phyloP scores from a whole-genome alignment of 208 protist species.

The Leptomonas pyrrhocoris region DNA sequence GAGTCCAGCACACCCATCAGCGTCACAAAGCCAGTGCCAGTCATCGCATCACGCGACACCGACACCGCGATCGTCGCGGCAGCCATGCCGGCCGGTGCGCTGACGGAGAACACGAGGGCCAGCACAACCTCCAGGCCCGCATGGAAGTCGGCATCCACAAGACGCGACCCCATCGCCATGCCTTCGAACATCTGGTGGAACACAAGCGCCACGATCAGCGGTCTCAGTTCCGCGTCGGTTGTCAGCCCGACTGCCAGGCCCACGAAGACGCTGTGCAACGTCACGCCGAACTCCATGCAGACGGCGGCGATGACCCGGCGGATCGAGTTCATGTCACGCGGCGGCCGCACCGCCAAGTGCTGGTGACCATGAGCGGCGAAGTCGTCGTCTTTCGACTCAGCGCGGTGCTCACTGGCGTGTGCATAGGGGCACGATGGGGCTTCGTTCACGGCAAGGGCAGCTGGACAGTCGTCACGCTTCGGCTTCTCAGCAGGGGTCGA shows the following conservation, averaged over 20 bases:
- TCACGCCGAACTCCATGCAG: slow-evolving; percentile 40
- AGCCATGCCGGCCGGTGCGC: slow-evolving; percentile 49
- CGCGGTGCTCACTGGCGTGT: background rate
- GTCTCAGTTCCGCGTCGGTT: slow-evolving; percentile 44
- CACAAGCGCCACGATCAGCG: slow-evolving; percentile 59
- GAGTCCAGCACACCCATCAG: slow-evolving; percentile 53
- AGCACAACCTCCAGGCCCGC: slow-evolving; percentile 37
- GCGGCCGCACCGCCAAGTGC: slow-evolving; percentile 27
- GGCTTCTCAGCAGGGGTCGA: background rate
- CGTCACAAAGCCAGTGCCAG: slow-evolving; percentile 37
- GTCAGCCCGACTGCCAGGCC: slow-evolving; percentile 63
- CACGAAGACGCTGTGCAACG: slow-evolving; percentile 78
- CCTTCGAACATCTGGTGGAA: slow-evolving; percentile 84
- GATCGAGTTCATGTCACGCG: slow-evolving; percentile 29
- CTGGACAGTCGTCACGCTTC: background rate
- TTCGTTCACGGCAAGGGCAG: background rate
- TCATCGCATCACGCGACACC: slow-evolving; percentile 38
- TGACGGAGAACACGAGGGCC: slow-evolving; percentile 49
- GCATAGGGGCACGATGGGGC: background rate
- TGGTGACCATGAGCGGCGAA: slow-evolving; percentile 33
- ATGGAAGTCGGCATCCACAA: slow-evolving; percentile 61
- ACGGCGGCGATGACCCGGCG: slow-evolving; percentile 44
- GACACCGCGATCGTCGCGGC: slow-evolving; percentile 33
- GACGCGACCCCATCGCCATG: slow-evolving; percentile 61
- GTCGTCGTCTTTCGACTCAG: slow-evolving; percentile 10